These are phyloP conservation scores for Skeletonema grethae DNA, from an alignment of 108 stramenopile species.

Conservation along the genomic window DNA sequence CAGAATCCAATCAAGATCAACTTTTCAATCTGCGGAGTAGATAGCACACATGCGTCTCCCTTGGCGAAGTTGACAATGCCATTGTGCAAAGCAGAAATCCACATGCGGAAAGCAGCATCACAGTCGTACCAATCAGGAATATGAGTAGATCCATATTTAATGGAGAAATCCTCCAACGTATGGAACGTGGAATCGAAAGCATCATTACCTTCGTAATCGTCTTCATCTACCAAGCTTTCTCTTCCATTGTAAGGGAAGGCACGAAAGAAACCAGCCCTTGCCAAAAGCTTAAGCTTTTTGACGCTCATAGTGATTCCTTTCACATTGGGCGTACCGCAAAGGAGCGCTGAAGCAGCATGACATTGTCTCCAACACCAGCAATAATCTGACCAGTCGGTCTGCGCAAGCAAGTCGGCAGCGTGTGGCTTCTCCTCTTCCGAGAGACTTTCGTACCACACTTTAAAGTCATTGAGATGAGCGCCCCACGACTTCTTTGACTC, in stretches of 20 bases:
- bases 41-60: constrained; percentile 36
- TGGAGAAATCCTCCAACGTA: constrained; percentile 26
- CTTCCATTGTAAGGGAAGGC: constrained; percentile 35
- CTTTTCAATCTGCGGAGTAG: constrained; percentile 42
- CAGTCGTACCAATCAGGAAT: constrained; percentile 29
- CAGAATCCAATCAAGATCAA: constrained; percentile 46
- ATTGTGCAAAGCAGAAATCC: constrained; percentile 26
- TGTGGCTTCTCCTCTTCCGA: constrained; percentile 10
- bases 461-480: constrained; percentile 22
- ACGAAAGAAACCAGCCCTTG: constrained; percentile 31
- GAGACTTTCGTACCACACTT: constrained; percentile 17
- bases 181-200: constrained; percentile 29
- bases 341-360: constrained; percentile 31
- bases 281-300: constrained; percentile 26
- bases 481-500: constrained; percentile 18
- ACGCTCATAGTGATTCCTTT: constrained; percentile 33
- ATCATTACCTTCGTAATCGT: constrained; percentile 33
- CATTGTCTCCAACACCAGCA: constrained; percentile 43
- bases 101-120: constrained; percentile 16
- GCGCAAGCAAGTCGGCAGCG: constrained; percentile 6
- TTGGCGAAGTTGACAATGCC: constrained; percentile 20
- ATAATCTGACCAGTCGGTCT: constrained; percentile 23
- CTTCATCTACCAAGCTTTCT: constrained; percentile 27
- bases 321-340: constrained; percentile 33
- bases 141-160: constrained; percentile 36